These are phyloP conservation scores for Strigomonas culicis DNA, from an alignment of 208 protist species.

Conservation along the genomic window DNA sequence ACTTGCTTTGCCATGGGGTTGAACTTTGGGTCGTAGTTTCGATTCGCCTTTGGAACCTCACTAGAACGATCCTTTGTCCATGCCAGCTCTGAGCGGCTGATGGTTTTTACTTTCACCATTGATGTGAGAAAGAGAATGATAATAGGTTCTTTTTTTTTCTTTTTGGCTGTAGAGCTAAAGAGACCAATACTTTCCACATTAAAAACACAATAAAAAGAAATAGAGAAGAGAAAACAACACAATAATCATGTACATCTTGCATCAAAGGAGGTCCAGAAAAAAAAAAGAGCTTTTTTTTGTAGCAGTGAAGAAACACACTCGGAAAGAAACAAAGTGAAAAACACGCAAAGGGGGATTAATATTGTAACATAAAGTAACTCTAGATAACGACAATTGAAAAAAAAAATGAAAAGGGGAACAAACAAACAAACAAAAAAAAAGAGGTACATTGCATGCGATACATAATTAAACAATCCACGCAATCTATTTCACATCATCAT, in stretches of 20 bases:
- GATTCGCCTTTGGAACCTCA: constrained; percentile 87
- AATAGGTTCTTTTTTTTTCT: too few relatives aligned
- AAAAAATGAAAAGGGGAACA: constrained; percentile 4
- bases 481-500: constrained; percentile 24
- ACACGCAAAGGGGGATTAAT: constrained; percentile 6
- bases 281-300: neutral
- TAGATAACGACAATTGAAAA: constrained; percentile 7
- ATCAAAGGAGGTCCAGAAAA: constrained; percentile 1
- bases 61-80: constrained; percentile 90
- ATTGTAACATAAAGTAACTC: neutral
- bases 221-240: neutral
- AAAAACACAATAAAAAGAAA: neutral
- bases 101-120: constrained; percentile 93
- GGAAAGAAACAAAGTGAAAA: neutral
- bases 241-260: neutral
- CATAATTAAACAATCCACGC: neutral
- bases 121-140: too few relatives aligned
- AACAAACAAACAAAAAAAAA: constrained; percentile 3
- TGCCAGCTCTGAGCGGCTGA: constrained; percentile 90
- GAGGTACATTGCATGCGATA: neutral
- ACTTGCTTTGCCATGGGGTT: constrained; percentile 96
- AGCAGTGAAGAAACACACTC: neutral
- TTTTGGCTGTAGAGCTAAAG: too few relatives aligned
- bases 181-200: too few relatives aligned
- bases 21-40: constrained; percentile 92